phyloP scores from a whole-genome alignment of 805 yeast species.

The Metschnikowia bowlesiae region DNA sequence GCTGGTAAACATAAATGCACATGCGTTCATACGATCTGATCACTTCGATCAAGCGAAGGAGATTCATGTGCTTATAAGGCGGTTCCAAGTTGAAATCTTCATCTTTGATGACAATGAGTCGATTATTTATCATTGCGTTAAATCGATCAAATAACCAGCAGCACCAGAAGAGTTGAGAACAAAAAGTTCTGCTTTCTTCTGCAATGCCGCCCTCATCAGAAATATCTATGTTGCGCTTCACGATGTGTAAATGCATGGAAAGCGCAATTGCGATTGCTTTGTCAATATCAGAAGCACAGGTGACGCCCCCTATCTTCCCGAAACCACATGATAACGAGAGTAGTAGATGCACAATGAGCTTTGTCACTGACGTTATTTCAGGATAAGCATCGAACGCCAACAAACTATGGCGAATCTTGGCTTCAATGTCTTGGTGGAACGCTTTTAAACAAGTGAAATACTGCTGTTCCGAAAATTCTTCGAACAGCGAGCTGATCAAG shows the following conservation, averaged over 20 bases:
- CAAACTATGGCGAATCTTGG: constrained; percentile 31
- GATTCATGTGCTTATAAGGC: constrained; percentile 23
- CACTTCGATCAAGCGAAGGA: constrained; percentile 27
- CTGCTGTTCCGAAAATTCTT: constrained; percentile 1
- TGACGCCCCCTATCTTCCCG: background rate
- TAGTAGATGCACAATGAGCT: constrained; percentile 22
- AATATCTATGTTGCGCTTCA: background rate
- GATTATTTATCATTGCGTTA: constrained; percentile 35
- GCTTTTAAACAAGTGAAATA: constrained; percentile 10
- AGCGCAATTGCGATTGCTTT: background rate
- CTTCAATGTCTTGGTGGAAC: constrained; percentile 24
- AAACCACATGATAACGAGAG: constrained; percentile 10
- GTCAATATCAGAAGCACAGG: background rate
- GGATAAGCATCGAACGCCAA: constrained; percentile 28
- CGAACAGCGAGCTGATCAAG: background rate
- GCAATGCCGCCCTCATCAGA: background rate
- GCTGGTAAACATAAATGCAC: constrained; percentile 23
- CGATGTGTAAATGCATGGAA: constrained; percentile 19
- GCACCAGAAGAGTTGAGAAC: constrained; percentile 32
- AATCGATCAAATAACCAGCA: constrained; percentile 30
- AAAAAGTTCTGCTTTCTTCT: constrained; percentile 10
- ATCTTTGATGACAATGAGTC: constrained; percentile 33
- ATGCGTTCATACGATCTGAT: constrained; percentile 32
- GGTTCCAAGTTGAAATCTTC: constrained; percentile 35
- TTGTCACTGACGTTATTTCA: constrained; percentile 25